A percentile compares a stretch with the other conserved stretches of the same genome.
These are phyloP conservation scores for Eragrostis curvula DNA, from an alignment of 176 grass and related monocot genomes.

Conservation along the genomic window DNA sequence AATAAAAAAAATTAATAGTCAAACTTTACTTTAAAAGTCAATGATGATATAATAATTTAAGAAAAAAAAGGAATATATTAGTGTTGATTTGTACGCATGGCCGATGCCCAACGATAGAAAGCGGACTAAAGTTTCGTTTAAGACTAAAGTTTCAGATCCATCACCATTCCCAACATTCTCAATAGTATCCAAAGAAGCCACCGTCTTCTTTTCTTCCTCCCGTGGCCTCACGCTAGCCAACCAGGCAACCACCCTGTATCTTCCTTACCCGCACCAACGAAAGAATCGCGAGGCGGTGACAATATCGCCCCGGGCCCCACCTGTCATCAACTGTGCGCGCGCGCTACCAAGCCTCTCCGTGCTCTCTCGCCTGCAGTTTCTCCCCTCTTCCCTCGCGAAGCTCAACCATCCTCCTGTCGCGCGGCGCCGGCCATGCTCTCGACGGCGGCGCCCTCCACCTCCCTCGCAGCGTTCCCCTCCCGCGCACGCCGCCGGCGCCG, in stretches of 20 bases:
- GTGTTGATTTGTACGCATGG: no score
- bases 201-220: background rate
- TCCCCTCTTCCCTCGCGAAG: background rate
- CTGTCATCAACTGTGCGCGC: no score
- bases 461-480: constrained; percentile 22
- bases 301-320: background rate
- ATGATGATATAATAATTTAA: no score
- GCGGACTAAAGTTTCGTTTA: no score
- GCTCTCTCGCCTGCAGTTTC: background rate
- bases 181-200: no score
- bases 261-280: background rate
- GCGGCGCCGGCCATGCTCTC: constrained; percentile 35
- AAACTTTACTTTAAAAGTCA: no score
- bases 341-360: background rate
- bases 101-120: no score
- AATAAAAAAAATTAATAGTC: no score
- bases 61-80: no score
- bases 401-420: background rate
- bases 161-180: no score
- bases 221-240: constrained; percentile 28
- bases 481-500: constrained; percentile 1
- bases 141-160: no score
- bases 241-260: background rate
- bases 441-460: constrained; percentile 40
- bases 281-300: background rate